These are phyloP conservation scores for Trichosanthes truncata DNA, from an alignment of 306 rosid genomes.

Conservation along the genomic window DNA sequence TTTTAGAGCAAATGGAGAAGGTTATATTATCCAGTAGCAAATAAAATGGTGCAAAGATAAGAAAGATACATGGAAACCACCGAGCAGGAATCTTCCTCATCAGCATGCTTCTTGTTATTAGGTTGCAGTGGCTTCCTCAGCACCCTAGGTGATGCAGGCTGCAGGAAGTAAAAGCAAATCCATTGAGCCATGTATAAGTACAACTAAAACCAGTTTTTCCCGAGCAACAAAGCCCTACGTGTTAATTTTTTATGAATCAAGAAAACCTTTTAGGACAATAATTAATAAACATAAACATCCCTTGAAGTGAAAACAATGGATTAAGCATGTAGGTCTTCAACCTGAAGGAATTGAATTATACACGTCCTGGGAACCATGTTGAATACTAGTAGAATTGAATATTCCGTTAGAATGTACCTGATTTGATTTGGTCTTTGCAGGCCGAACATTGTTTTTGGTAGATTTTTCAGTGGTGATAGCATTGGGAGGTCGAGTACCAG, in stretches of 20 bases:
- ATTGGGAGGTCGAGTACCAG: slow-evolving; percentile 36
- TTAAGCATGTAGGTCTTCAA: not conserved
- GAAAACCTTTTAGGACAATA: not conserved
- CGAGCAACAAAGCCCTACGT: not conserved
- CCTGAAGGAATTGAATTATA: not conserved
- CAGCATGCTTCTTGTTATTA: slow-evolving; percentile 74
- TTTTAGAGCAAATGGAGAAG: slow-evolving; percentile 10
- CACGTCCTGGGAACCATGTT: not conserved
- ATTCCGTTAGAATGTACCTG: slow-evolving; percentile 39
- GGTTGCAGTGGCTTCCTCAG: slow-evolving; percentile 68
- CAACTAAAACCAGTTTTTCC: not conserved
- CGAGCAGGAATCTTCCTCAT: slow-evolving; percentile 87
- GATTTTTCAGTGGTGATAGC: slow-evolving; percentile 24
- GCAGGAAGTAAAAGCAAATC: slow-evolving; percentile 22
- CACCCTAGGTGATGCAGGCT: slow-evolving; percentile 45
- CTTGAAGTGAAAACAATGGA: not conserved
- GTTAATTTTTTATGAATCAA: not conserved
- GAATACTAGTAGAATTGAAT: not conserved
- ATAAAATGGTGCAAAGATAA: slow-evolving; percentile 18
- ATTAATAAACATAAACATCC: not conserved
- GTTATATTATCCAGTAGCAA: not conserved
- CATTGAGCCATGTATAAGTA: not conserved
- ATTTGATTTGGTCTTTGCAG: slow-evolving; percentile 45
- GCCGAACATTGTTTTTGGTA: slow-evolving; percentile 27
- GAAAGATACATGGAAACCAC: slow-evolving; percentile 75